Percentiles rank a stretch among this genome's conserved stretches.
These are phyloP conservation scores for Rhododendron mucronatum DNA, from an alignment of 148 eudicot species.

Conservation along the genomic window DNA sequence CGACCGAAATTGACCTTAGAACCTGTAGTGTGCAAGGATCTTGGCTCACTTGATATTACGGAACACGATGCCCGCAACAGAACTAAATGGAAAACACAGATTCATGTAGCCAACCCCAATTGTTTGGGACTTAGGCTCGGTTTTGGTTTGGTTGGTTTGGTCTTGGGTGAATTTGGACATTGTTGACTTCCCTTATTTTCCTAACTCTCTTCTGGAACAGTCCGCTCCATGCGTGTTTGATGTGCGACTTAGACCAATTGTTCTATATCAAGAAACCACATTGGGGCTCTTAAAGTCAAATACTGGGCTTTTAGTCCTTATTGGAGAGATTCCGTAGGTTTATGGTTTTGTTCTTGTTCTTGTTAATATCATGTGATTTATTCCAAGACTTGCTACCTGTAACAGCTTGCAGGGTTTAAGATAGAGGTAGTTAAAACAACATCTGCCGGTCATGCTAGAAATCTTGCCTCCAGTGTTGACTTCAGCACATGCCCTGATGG, in stretches of 20 bases:
- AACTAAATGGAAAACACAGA: no score
- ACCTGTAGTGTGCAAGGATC: no score
- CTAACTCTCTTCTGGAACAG: conserved; percentile 1
- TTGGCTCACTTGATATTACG: no score
- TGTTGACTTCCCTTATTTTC: neutral
- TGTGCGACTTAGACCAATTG: neutral
- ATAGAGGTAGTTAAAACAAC: conserved; percentile 89
- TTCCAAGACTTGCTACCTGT: conserved; percentile 26
- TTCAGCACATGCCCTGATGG: conserved; percentile 98
- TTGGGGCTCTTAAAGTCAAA: neutral
- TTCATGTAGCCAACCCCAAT: no score
- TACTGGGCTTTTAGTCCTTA: neutral
- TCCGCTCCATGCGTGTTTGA: neutral
- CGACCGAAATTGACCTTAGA: no score
- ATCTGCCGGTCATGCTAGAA: conserved; percentile 95
- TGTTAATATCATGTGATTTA: conserved; percentile 13
- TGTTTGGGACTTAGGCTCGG: no score
- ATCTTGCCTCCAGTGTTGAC: conserved; percentile 82
- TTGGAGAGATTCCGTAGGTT: neutral
- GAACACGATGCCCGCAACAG: no score
- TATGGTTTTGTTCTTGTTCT: conserved; percentile 2
- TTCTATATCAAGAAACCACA: neutral
- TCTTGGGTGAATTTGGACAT: neutral
- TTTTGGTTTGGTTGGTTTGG: no score
- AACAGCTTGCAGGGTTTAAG: conserved; percentile 95